phyloP scores from a whole-genome alignment of 1,284 basidiomycete species.

The Marasmius fiardii region DNA sequence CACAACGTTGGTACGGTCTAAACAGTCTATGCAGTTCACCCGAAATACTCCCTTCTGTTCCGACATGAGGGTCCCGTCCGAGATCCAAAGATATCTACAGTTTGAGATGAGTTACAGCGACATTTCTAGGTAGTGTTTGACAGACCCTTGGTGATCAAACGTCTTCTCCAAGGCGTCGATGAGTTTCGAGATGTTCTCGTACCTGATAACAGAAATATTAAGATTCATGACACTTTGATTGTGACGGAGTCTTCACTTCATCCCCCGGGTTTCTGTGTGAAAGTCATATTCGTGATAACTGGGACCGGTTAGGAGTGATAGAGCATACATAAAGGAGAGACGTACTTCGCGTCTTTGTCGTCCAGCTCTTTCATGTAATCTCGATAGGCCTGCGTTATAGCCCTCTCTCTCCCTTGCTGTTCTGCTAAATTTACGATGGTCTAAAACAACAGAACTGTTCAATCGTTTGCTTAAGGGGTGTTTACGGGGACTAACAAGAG shows the following conservation, averaged over 20 bases:
- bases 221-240: background rate
- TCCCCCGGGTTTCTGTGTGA: slow-evolving; percentile 86
- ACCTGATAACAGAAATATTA: slow-evolving; percentile 40
- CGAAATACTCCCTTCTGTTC: slow-evolving; percentile 85
- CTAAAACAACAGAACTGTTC: slow-evolving; percentile 33
- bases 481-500: slow-evolving; percentile 48
- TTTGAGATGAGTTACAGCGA: slow-evolving; percentile 4
- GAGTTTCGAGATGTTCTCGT: slow-evolving; percentile 87
- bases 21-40: slow-evolving; percentile 91
- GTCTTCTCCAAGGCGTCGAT: slow-evolving; percentile 65
- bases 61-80: slow-evolving; percentile 67
- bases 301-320: background rate
- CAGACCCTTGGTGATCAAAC: slow-evolving; percentile 76
- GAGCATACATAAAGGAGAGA: slow-evolving; percentile 11
- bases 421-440: slow-evolving; percentile 89
- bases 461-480: background rate
- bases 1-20: slow-evolving; percentile 90
- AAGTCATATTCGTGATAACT: slow-evolving; percentile 85
- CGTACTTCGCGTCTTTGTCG: slow-evolving; percentile 63
- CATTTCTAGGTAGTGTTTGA: slow-evolving; percentile 3
- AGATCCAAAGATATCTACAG: slow-evolving; percentile 81
- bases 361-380: slow-evolving; percentile 63
- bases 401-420: slow-evolving; percentile 83
- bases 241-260: slow-evolving; percentile 60
- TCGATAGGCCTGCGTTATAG: slow-evolving; percentile 77